Conservation (phyloP, 495 filamentous ascomycete species). For the Podospora australis region DNA sequence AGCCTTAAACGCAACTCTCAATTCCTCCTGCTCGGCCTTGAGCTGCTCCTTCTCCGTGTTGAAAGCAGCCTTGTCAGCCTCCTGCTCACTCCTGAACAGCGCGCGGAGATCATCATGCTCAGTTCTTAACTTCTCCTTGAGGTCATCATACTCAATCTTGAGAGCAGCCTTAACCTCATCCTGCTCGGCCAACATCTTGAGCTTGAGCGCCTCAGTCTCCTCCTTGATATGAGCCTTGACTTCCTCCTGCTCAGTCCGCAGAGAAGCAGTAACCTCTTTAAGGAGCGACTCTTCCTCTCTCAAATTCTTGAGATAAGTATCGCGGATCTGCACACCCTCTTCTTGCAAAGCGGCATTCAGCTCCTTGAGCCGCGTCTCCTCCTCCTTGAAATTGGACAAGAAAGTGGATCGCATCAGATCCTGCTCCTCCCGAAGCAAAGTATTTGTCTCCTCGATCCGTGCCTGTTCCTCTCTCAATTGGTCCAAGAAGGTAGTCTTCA, state of each 20-base stretch:
- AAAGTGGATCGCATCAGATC: conserved; percentile 59
- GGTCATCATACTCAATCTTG: conserved; percentile 54
- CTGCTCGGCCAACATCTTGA: background rate
- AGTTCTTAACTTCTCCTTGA: conserved; percentile 18
- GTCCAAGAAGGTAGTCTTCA: conserved; percentile 10
- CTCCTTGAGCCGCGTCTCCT: conserved; percentile 18
- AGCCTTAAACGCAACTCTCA: conserved; percentile 61
- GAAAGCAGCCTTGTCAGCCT: conserved; percentile 15
- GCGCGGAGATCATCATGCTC: conserved; percentile 35
- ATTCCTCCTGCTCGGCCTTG: no score
- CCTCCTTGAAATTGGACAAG: conserved; percentile 19
- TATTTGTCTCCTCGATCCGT: conserved; percentile 14
- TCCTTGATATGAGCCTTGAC: conserved; percentile 21
- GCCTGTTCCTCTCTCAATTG: conserved; percentile 53
- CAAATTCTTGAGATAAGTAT: conserved; percentile 52
- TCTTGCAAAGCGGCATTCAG: conserved; percentile 15
- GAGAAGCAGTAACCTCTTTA: conserved; percentile 19
- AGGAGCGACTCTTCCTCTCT: conserved; percentile 64
- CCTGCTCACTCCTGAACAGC: conserved; percentile 60
- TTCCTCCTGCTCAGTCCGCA: conserved; percentile 23
- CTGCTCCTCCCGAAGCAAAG: conserved; percentile 60
- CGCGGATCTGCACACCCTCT: conserved; percentile 26
- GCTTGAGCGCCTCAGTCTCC: conserved; percentile 12
- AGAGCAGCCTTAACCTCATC: conserved; percentile 26
- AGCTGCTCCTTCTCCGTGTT: conserved; percentile 20